phyloP scores from a whole-genome alignment of 805 yeast genomes.

The Teunomyces lycoperdinae region DNA sequence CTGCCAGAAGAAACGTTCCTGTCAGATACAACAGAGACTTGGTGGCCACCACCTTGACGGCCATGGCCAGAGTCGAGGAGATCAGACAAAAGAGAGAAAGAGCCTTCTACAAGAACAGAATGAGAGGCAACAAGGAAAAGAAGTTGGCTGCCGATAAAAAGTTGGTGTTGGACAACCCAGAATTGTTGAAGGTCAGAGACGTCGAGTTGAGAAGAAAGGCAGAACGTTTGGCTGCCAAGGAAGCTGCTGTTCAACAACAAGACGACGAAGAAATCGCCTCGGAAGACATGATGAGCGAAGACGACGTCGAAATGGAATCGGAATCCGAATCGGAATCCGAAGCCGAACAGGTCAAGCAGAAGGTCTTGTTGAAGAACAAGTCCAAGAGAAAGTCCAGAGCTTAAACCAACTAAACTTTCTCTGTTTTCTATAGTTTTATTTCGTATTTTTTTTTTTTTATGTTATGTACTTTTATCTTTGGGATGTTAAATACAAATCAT shows the following conservation, averaged over 20 bases:
- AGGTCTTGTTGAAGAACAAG: slow-evolving; percentile 65
- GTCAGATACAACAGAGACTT: slow-evolving; percentile 96
- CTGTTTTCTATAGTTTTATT: neutral
- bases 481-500: slow-evolving; percentile 1
- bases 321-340: slow-evolving; percentile 44
- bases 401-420: neutral
- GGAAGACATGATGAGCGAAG: slow-evolving; percentile 29
- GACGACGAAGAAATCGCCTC: slow-evolving; percentile 43
- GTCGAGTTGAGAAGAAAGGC: slow-evolving; percentile 80
- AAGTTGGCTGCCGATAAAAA: slow-evolving; percentile 83
- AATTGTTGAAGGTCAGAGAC: slow-evolving; percentile 85
- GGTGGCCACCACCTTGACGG: slow-evolving; percentile 89
- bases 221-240: slow-evolving; percentile 66
- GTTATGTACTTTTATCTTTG: slow-evolving; percentile 5
- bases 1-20: slow-evolving; percentile 96
- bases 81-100: slow-evolving; percentile 95
- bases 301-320: slow-evolving; percentile 43
- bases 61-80: slow-evolving; percentile 94
- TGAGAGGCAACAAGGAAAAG: slow-evolving; percentile 93
- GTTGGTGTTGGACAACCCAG: slow-evolving; percentile 86
- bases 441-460: neutral
- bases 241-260: slow-evolving; percentile 43
- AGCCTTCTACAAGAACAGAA: slow-evolving; percentile 98
- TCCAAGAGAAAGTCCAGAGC: slow-evolving; percentile 48
- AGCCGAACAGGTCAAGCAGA: slow-evolving; percentile 47